Base-by-base conservation (phyloP, 352 stramenopile genomes). In the Achlya hypogyna region DNA sequence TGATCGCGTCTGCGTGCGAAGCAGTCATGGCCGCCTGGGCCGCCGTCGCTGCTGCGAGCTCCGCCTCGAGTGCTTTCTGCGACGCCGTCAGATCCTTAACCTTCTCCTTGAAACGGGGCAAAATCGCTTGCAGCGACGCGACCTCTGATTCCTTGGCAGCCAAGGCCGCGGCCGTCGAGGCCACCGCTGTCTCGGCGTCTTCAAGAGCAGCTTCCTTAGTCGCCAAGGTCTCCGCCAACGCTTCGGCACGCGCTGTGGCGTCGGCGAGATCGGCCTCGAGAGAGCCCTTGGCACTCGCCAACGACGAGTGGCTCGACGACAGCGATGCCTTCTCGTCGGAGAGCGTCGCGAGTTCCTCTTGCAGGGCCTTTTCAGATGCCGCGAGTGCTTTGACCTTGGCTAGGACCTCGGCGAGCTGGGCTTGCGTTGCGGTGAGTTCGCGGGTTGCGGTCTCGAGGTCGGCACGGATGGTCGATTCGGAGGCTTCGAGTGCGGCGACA, bases 41-140 rank as follows among this genome's bases (percentile, higher is more conserved):
- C 0, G n/a, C 54, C 4, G 25, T n/a, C 20, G 32, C 14, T 35
- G 38, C 25, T 58, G 40, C 20, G 29, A 22, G 32, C 51, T 28
- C 20, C 25, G 38, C 23, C 27, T 38, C 49, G 12, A 35, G 16
- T 20, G 25, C 6, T 20, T 56, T 56, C 25, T 56, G 49, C 10
- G 49, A 56, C 25, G 49, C 25, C 5, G 32, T 59, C 29, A 67
- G 28, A 8, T 51, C 20, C n/a, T 49, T 28, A 20, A 67, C 60
- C 29, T 67, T 58, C 5, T 67, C 60, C 34, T 67, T 67, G 42
- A 67, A 67, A 23, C 60, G 42, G 5, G 51, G n/a, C n/a, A 54
- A n/a, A 14, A 67, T 27, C 29, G 20, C 1, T 35, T 59, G 60
- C 5, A 67, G n/a, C 20, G 49, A 56, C 49, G 25, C n/a, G 8